Base-by-base conservation (phyloP, 2,329 filamentous ascomycete genomes). In the Diplocarpon rosae region DNA sequence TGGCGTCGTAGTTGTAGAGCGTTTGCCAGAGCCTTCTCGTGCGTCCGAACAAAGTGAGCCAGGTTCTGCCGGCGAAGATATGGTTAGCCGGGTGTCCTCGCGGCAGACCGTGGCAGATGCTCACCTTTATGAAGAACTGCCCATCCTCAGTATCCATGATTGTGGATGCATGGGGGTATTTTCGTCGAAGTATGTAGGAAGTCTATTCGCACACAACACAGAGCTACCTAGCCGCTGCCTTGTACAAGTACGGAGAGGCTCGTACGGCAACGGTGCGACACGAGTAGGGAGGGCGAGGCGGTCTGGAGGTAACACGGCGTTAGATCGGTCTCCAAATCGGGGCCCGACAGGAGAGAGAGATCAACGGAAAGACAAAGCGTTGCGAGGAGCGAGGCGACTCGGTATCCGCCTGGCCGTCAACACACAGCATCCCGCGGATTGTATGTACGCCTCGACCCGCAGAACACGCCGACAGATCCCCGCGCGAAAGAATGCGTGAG, bases 21-120 rank as follows among this genome's bases (percentile, higher is more conserved):
- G 69, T 96, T 96, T 62, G 92, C 92, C 52, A 98, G 77, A 31
- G 89, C 90, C 69, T 94, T 94, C 68, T 98, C 92, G 70, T 98
- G 88, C 45, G 88, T 95, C 52, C 89, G 87, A 67, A 98, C 88
- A 67, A 95, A 96, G 68, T 83, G 83, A 62, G 90, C 89, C 63
- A 98, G 76, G 74, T 94, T 92, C 90, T 95, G 64, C 48, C 32
- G 42, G 27, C 50, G 57, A 66, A n/a, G 20, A 17, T 12, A 9
- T 12, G 37, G 42, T 50, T 46, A 42, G 52, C 32, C 17, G 27
- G 13, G 41, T 42, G 10, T 28, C 14, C 16, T 6, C 39, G 40
- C 39, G 40, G 37, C 32, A 16, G 28, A 14, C 14, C 11, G n/a
- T 35, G 38, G 30, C n/a, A 7, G 20, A 24, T 17, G 40, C 69